Evolutionary conservation across 2,329 filamentous ascomycete genomes (phyloP), one percentile per base, ranked within the genome.

Genomic region (Akanthomyces muscarius): DNA sequence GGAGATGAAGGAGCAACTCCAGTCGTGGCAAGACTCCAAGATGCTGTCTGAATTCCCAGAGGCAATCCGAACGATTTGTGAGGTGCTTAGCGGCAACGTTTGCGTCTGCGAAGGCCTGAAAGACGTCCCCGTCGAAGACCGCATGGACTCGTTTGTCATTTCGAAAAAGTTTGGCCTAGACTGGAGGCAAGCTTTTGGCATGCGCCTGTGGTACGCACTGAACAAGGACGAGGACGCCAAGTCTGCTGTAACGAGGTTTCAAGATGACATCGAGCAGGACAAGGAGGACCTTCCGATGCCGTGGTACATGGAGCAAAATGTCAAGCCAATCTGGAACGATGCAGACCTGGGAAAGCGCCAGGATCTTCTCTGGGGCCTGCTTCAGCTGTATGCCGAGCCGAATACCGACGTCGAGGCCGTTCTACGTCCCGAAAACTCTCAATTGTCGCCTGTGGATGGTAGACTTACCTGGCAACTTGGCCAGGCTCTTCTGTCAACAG

Each of bases 131-230:
- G 78, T 89, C 10, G 95, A 98, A 74, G 91, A 98, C 75, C 88
- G 90, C 51, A 84, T 89, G 45, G 84, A 88, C 16, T 89, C 89
- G 0, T 97, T 99, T 71, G 83, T 87, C 61, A 90, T 99, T 67
- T 90, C 92, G 1, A 84, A 90, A 69, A 88, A 88, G 53, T 99
- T 97, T 72, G 86, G 86, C 5, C 81, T 99, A 42, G 90, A 96
- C 73, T 99, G 95, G 95, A 88, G 91, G 73, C 93, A 96, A 71
- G 89, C 93, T 0, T 97, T 99, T 74, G 94, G 91, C 13, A 82
- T 99, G 56, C 87, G 93, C 50, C 81, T 99, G 1, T 98, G 92
- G 90, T 99, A 97, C 73, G 88, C 88, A 51, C 90, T 87, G 2
- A 80, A 84, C 41, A 81, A 87, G 45, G 89, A 92, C 51, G 83